phyloP scores from a whole-genome alignment of 441 rosid genomes.

The Gossypium schwendimanii region DNA sequence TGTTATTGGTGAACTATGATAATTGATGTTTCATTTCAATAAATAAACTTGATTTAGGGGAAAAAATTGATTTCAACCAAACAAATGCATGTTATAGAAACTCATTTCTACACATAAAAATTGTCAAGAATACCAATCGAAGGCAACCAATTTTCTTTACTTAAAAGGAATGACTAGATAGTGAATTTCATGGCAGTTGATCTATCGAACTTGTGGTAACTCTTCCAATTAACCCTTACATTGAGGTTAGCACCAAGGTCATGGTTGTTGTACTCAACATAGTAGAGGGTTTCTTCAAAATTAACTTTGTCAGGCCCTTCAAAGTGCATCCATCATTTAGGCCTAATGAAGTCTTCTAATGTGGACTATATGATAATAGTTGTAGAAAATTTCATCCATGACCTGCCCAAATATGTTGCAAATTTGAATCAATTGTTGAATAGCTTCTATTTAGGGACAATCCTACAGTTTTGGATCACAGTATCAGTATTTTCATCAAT shows the following conservation, averaged over 20 bases:
- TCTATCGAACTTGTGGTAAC: not conserved
- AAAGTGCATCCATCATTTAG: slow-evolving; percentile 27
- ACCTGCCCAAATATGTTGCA: slow-evolving; percentile 30
- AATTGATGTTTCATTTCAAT: too few relatives aligned
- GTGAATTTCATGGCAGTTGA: not conserved
- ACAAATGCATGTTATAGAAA: too few relatives aligned
- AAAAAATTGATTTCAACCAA: too few relatives aligned
- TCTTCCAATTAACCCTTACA: slow-evolving; percentile 9
- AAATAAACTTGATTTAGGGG: too few relatives aligned
- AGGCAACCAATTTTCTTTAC: not conserved
- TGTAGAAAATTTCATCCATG: slow-evolving; percentile 32
- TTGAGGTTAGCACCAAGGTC: slow-evolving; percentile 22
- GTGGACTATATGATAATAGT: slow-evolving; percentile 30
- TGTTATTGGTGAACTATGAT: too few relatives aligned
- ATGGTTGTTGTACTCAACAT: slow-evolving; percentile 26
- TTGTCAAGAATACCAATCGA: not conserved
- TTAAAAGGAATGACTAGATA: not conserved
- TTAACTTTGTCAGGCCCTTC: not conserved
- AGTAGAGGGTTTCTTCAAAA: slow-evolving; percentile 11
- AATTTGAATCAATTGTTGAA: slow-evolving; percentile 6
- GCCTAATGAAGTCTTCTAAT: slow-evolving; percentile 31
- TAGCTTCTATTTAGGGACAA: slow-evolving; percentile 24
- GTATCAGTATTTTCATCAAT: slow-evolving; percentile 21
- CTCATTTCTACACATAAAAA: too few relatives aligned
- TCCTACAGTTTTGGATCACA: slow-evolving; percentile 32